Evolutionary conservation across 352 stramenopile species (phyloP).

Genomic region (Pythium biforme): DNA sequence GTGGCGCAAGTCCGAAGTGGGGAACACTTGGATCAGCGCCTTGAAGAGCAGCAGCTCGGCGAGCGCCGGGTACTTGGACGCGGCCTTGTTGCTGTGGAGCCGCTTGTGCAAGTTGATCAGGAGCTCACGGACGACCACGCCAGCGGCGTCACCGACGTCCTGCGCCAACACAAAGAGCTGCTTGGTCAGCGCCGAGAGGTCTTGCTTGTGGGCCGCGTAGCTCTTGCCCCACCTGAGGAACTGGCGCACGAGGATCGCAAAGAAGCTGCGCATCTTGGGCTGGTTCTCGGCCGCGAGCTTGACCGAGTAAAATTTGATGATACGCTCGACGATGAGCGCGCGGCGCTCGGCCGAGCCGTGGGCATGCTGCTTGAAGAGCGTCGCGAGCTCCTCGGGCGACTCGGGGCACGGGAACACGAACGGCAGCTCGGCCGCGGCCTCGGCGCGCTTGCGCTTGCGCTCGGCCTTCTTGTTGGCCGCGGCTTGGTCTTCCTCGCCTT

Average conservation of each 20-base stretch:
- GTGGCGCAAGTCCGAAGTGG: constrained; percentile 93
- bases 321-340: constrained; percentile 89
- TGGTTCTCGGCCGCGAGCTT: constrained; percentile 93
- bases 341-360: constrained; percentile 66
- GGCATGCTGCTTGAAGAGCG: constrained; percentile 89
- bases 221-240: constrained; percentile 90
- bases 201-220: constrained; percentile 64
- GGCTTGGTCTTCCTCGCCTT: constrained; percentile 88
- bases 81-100: constrained; percentile 77
- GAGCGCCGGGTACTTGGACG: constrained; percentile 84
- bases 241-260: constrained; percentile 91
- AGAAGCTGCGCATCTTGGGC: constrained; percentile 96
- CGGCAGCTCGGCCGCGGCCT: constrained; percentile 76
- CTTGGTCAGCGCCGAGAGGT: constrained; percentile 80
- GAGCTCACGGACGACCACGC: constrained; percentile 86
- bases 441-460: constrained; percentile 17
- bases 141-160: constrained; percentile 88
- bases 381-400: constrained; percentile 87
- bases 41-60: constrained; percentile 91
- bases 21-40: constrained; percentile 90
- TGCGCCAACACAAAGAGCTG: constrained; percentile 89
- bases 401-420: constrained; percentile 95
- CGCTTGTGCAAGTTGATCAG: constrained; percentile 90
- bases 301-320: constrained; percentile 94
- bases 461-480: constrained; percentile 37